A percentile compares a stretch with the other conserved stretches of the same genome.
phyloP scores from a whole-genome alignment of 176 grass and related monocot genomes.

The Alopecurus myosuroides region DNA sequence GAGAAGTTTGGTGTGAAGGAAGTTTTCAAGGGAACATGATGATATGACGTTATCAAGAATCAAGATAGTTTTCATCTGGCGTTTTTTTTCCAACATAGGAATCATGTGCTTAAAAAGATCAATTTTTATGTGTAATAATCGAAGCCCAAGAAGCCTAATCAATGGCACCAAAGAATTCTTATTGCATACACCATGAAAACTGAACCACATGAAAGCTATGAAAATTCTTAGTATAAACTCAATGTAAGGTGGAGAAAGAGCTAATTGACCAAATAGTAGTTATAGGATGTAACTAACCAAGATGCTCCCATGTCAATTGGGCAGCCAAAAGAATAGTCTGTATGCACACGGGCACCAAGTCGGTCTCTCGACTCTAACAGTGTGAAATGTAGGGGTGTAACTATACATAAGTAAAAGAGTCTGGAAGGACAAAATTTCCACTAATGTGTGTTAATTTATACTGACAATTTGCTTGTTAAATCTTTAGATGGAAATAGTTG shows the following conservation, averaged over 20 bases:
- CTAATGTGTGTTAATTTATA: not conserved
- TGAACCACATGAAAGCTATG: conserved; percentile 50
- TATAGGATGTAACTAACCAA: conserved; percentile 55
- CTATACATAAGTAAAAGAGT: conserved; percentile 5
- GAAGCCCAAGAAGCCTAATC: conserved; percentile 85
- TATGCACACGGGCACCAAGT: conserved; percentile 88
- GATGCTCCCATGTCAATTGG: conserved; percentile 98
- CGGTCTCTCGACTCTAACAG: conserved; percentile 81
- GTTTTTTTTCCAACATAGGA: too few relatives aligned
- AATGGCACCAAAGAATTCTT: conserved; percentile 94
- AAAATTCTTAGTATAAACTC: conserved; percentile 1
- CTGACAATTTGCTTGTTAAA: not conserved
- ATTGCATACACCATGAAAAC: conserved; percentile 97
- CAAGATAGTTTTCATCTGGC: too few relatives aligned
- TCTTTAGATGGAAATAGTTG: not conserved
- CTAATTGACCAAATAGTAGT: not conserved
- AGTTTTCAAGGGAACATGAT: too few relatives aligned
- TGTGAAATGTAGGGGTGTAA: conserved; percentile 50
- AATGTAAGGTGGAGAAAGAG: conserved; percentile 13
- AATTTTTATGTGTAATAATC: too few relatives aligned
- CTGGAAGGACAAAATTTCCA: not conserved
- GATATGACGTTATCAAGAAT: too few relatives aligned
- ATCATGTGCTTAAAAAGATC: too few relatives aligned
- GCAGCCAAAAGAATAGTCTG: conserved; percentile 97
- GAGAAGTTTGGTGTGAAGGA: too few relatives aligned